Evolutionary conservation across 345 rosid species (phyloP).

Genomic region (Hypericum perforatum): DNA sequence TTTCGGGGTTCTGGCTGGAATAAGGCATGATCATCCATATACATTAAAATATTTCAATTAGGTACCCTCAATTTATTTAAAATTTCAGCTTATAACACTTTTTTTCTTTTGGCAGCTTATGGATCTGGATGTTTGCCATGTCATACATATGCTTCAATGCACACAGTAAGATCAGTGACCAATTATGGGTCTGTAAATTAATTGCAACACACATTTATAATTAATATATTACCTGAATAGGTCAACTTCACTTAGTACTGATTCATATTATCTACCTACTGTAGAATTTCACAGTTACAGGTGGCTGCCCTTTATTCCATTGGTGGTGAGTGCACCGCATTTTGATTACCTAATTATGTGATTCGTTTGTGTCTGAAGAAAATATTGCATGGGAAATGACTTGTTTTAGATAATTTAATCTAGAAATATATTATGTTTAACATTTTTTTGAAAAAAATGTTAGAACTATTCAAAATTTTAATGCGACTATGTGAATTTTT

Average conservation of each 20-base stretch:
- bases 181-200: not conserved
- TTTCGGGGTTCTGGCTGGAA: not conserved
- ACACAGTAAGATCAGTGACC: slow-evolving; percentile 30
- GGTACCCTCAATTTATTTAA: not conserved
- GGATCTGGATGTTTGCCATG: slow-evolving; percentile 54
- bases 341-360: too few species aligned
- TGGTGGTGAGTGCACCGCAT: slow-evolving; percentile 40
- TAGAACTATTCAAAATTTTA: too few species aligned
- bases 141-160: slow-evolving; percentile 66
- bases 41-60: not conserved
- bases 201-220: not conserved
- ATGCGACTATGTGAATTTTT: too few species aligned
- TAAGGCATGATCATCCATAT: not conserved
- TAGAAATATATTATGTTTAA: too few species aligned
- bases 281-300: slow-evolving; percentile 49
- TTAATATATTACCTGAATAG: too few species aligned
- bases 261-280: not conserved
- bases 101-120: slow-evolving; percentile 41
- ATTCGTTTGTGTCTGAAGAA: too few species aligned
- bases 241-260: not conserved
- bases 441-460: too few species aligned
- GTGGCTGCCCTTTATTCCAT: slow-evolving; percentile 79
- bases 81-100: too few species aligned
- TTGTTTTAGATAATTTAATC: too few species aligned
- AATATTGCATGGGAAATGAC: too few species aligned